Conservation (phyloP, 441 rosid genomes). For the Gossypium gossypioides region DNA sequence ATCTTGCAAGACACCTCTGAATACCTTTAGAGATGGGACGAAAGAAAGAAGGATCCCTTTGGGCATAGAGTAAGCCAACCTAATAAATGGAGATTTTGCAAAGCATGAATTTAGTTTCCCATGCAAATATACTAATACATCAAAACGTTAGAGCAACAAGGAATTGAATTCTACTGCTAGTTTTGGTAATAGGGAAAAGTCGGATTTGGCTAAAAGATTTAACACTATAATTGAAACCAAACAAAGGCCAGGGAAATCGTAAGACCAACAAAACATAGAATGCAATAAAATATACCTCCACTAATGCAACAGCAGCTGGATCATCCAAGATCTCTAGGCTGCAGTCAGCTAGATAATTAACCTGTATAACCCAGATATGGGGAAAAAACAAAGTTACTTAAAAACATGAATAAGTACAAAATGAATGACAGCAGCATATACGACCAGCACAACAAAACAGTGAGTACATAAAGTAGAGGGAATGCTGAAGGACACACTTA, state of each 20-base stretch:
- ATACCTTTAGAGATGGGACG: constrained; percentile 82
- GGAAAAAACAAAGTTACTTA: neutral
- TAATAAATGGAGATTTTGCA: constrained; percentile 13
- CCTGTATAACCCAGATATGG: constrained; percentile 31
- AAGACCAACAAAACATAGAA: neutral
- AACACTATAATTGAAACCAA: neutral
- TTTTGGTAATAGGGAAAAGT: neutral
- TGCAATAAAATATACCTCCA: constrained; percentile 45
- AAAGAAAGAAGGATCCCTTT: constrained; percentile 80
- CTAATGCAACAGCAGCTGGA: constrained; percentile 69
- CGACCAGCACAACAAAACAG: neutral
- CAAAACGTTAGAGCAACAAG: neutral
- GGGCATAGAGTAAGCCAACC: constrained; percentile 87
- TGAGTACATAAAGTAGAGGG: neutral
- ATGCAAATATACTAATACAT: neutral
- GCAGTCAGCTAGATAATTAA: constrained; percentile 76
- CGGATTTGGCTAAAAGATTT: constrained; percentile 3
- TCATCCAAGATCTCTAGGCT: constrained; percentile 85
- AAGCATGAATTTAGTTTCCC: neutral
- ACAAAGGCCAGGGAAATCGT: neutral
- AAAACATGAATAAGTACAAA: neutral
- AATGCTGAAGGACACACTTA: constrained; percentile 15
- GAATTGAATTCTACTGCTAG: neutral
- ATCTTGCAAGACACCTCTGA: constrained; percentile 85
- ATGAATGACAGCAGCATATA: neutral